phyloP scores from a whole-genome alignment of 257 asterid genomes.

The Cinchona pubescens region DNA sequence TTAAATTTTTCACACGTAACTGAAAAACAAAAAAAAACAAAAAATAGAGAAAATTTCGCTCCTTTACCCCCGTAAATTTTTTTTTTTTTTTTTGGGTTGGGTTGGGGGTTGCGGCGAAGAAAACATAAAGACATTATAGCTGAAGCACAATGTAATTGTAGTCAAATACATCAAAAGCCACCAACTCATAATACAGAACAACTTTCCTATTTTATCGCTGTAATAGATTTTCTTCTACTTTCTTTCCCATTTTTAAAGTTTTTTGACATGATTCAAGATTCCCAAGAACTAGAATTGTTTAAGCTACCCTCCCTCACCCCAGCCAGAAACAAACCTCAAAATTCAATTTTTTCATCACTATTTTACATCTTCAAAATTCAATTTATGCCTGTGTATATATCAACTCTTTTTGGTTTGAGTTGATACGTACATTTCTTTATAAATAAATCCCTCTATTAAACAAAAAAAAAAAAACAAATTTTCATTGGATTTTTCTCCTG shows the following conservation, averaged over 20 bases:
- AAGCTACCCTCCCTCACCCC: background rate
- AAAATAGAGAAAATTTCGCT: too few relatives aligned
- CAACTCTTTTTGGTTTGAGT: background rate
- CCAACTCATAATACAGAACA: background rate
- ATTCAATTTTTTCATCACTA: background rate
- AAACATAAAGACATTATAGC: too few relatives aligned
- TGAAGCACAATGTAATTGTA: too few relatives aligned
- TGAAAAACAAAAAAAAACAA: too few relatives aligned
- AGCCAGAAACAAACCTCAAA: background rate
- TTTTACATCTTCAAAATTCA: background rate
- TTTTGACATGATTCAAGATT: too few relatives aligned
- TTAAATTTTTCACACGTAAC: too few relatives aligned
- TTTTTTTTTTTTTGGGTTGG: too few relatives aligned
- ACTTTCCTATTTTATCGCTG: background rate
- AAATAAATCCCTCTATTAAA: background rate
- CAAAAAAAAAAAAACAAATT: background rate
- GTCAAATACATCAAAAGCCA: background rate
- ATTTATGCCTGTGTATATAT: background rate
- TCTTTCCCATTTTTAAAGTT: background rate
- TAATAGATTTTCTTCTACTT: background rate
- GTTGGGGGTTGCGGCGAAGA: too few relatives aligned
- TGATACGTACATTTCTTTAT: background rate
- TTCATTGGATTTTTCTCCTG: background rate
- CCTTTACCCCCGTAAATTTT: too few relatives aligned
- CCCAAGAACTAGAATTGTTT: background rate